Evolutionary conservation across 2,329 filamentous ascomycete genomes (phyloP).

Genomic region (Alternaria ventricosa): DNA sequence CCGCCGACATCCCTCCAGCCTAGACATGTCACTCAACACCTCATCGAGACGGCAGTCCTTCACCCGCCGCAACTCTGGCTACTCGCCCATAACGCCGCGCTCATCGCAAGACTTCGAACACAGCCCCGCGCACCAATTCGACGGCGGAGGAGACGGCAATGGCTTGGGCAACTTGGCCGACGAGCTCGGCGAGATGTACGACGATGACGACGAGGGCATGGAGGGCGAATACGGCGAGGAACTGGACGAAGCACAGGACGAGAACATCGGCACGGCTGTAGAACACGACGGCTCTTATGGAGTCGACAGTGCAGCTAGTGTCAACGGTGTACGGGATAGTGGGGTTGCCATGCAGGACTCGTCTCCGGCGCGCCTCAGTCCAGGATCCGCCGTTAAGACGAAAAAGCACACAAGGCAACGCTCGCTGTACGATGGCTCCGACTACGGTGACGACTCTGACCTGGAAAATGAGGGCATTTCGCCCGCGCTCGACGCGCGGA

Average conservation of each 20-base stretch:
- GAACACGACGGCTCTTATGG: conserved; percentile 44
- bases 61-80: conserved; percentile 53
- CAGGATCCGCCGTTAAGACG: conserved; percentile 39
- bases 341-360: conserved; percentile 54
- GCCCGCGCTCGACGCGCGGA: conserved; percentile 69
- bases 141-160: conserved; percentile 52
- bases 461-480: conserved; percentile 72
- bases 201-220: conserved; percentile 66
- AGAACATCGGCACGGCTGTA: conserved; percentile 41
- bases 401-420: conserved; percentile 51
- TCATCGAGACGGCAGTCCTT: conserved; percentile 44
- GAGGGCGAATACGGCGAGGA: conserved; percentile 51
- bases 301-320: conserved; percentile 15
- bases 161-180: conserved; percentile 80
- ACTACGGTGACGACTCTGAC: conserved; percentile 76
- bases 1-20: conserved; percentile 50
- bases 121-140: conserved; percentile 47
- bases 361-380: conserved; percentile 49
- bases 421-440: conserved; percentile 72
- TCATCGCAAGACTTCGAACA: conserved; percentile 51
- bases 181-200: conserved; percentile 77
- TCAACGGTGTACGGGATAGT: conserved; percentile 53
- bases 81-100: conserved; percentile 53
- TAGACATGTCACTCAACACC: conserved; percentile 51
- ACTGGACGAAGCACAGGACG: conserved; percentile 33